phyloP scores from a whole-genome alignment of 306 rosid genomes.

The Sophora flavescens region DNA sequence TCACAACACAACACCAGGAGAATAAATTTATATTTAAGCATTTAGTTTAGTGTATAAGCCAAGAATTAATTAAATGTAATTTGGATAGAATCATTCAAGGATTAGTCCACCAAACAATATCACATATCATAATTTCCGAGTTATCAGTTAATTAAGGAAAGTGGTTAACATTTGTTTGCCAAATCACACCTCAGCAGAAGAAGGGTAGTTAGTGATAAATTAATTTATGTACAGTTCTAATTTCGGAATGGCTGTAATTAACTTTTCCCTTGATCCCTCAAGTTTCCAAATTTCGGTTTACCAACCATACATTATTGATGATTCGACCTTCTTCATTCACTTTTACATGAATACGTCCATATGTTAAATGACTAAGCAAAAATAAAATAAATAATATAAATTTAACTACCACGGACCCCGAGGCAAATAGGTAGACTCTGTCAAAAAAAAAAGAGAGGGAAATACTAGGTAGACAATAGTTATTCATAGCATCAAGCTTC shows the following conservation, averaged over 20 bases:
- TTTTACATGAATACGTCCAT: constrained; percentile 11
- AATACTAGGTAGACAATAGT: background rate
- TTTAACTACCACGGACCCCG: background rate
- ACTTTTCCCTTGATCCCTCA: background rate
- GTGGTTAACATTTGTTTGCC: constrained; percentile 43
- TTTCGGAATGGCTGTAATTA: background rate
- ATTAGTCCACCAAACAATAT: constrained; percentile 39
- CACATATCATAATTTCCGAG: constrained; percentile 12
- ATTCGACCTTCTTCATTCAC: background rate
- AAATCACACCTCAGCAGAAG: constrained; percentile 18
- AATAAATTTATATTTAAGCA: background rate
- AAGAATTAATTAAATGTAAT: background rate
- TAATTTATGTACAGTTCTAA: background rate
- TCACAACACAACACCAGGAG: background rate
- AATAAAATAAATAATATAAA: background rate
- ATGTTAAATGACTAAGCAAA: background rate
- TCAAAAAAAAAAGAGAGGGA: no score
- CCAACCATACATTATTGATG: constrained; percentile 12
- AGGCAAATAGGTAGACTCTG: background rate
- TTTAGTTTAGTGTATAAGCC: background rate
- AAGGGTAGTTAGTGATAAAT: background rate
- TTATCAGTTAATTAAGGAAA: constrained; percentile 7
- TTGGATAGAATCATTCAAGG: constrained; percentile 17
- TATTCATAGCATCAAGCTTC: no score
- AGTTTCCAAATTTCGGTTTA: constrained; percentile 8